A percentile compares a stretch with the other conserved stretches of the same genome.
These are phyloP conservation scores for Eutypella sp. DNA, from an alignment of 2,329 filamentous ascomycete species.

Conservation along the genomic window DNA sequence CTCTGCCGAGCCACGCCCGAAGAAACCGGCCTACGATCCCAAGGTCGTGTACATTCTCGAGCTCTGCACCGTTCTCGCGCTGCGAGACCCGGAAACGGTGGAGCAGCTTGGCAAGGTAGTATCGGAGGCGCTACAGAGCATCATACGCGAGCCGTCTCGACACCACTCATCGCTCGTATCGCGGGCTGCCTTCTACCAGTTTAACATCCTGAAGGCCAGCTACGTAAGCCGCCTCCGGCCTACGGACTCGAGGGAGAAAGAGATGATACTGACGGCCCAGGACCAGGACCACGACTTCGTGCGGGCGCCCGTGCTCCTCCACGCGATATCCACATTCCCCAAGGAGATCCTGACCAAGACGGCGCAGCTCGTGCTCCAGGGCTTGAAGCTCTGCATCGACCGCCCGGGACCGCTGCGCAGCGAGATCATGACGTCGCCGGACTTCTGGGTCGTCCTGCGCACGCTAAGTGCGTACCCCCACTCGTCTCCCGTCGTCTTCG, in stretches of 20 bases:
- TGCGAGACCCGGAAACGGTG: constrained; percentile 70
- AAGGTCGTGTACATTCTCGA: constrained; percentile 87
- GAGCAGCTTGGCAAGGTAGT: constrained; percentile 71
- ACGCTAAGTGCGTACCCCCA: constrained; percentile 65
- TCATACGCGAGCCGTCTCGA: constrained; percentile 73
- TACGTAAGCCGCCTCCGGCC: constrained; percentile 71
- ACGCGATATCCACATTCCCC: constrained; percentile 84
- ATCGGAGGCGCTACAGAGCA: constrained; percentile 71
- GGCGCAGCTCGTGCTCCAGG: constrained; percentile 70
- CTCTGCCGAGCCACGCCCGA: constrained; percentile 51
- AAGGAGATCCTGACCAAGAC: constrained; percentile 72
- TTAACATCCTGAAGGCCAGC: constrained; percentile 75
- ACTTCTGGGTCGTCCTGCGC: constrained; percentile 91
- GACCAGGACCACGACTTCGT: constrained; percentile 80
- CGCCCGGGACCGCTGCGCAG: constrained; percentile 74
- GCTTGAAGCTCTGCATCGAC: constrained; percentile 74
- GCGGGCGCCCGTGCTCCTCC: constrained; percentile 84
- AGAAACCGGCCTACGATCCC: constrained; percentile 72
- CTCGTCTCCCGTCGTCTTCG: constrained; percentile 74
- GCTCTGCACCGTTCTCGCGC: constrained; percentile 74
- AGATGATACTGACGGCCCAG: no score
- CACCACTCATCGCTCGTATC: constrained; percentile 82
- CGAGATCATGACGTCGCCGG: constrained; percentile 92
- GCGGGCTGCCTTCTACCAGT: constrained; percentile 78
- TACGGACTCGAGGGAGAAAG: no score